Conservation (phyloP, 371 early-diverging fungal genomes). For the Lichtheimia ornata region DNA sequence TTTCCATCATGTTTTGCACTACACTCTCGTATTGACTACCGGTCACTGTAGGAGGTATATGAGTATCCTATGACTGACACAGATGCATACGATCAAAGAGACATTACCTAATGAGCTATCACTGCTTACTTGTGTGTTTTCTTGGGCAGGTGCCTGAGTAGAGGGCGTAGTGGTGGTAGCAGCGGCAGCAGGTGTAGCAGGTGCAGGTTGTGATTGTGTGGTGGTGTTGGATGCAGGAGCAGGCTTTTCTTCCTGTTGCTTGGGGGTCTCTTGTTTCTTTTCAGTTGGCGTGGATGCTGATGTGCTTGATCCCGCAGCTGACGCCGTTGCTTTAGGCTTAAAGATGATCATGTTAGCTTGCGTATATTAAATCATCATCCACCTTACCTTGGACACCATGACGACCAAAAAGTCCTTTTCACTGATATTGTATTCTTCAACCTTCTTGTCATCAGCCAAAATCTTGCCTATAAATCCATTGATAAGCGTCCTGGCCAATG, state of each 20-base stretch:
- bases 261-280: slow-evolving; percentile 14
- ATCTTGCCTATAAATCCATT: slow-evolving; percentile 75
- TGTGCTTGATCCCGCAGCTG: slow-evolving; percentile 25
- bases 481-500: background rate
- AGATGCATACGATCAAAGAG: too few relatives aligned
- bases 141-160: background rate
- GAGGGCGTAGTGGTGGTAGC: background rate
- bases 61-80: too few relatives aligned
- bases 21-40: slow-evolving; percentile 78
- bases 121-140: too few relatives aligned
- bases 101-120: slow-evolving; percentile 15
- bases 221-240: slow-evolving; percentile 24
- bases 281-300: slow-evolving; percentile 22
- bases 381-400: slow-evolving; percentile 87
- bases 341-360: background rate
- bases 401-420: slow-evolving; percentile 94
- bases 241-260: slow-evolving; percentile 16
- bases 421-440: slow-evolving; percentile 75
- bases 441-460: slow-evolving; percentile 76
- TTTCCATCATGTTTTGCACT: slow-evolving; percentile 87
- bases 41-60: slow-evolving; percentile 47
- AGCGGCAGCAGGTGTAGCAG: slow-evolving; percentile 25
- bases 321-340: slow-evolving; percentile 56
- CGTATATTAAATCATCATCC: background rate
- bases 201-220: slow-evolving; percentile 15